Conservation (phyloP, 176 grass and related monocot genomes). For the Stipa capillata region DNA sequence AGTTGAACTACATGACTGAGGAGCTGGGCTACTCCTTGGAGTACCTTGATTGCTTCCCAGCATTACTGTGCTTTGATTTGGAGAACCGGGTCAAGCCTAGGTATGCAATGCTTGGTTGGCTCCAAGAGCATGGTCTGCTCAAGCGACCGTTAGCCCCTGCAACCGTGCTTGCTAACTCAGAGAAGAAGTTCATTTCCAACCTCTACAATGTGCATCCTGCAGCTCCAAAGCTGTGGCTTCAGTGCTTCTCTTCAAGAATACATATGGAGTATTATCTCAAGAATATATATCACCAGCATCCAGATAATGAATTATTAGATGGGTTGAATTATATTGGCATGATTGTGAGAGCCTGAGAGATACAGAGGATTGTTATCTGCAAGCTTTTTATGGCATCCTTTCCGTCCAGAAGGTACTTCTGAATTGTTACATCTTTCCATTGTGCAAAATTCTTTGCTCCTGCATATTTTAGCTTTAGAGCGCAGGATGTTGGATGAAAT, state of each 20-base stretch:
- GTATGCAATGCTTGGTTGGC: constrained; percentile 78
- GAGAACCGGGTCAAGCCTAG: constrained; percentile 80
- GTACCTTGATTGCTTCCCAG: constrained; percentile 61
- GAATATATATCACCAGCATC: constrained; percentile 36
- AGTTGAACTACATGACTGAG: constrained; percentile 63
- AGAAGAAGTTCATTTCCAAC: constrained; percentile 64
- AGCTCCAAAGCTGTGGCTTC: constrained; percentile 87
- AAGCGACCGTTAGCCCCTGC: constrained; percentile 47
- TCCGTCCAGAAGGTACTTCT: neutral
- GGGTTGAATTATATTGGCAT: constrained; percentile 18
- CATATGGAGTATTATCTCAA: constrained; percentile 43
- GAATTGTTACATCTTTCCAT: constrained; percentile 9
- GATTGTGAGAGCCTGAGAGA: neutral
- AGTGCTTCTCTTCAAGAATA: constrained; percentile 62
- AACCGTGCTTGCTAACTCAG: constrained; percentile 71
- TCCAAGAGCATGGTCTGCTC: constrained; percentile 53
- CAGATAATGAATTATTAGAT: constrained; percentile 19
- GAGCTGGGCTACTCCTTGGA: constrained; percentile 65
- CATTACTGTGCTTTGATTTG: constrained; percentile 81
- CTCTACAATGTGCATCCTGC: constrained; percentile 69
- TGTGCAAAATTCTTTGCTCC: constrained; percentile 25
- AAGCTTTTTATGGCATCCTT: neutral
- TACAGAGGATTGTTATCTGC: constrained; percentile 25
- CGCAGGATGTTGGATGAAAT: constrained; percentile 15
- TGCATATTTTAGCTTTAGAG: constrained; percentile 16